Conservation (phyloP, 495 filamentous ascomycete genomes). For the Hypoxylon rickii region DNA sequence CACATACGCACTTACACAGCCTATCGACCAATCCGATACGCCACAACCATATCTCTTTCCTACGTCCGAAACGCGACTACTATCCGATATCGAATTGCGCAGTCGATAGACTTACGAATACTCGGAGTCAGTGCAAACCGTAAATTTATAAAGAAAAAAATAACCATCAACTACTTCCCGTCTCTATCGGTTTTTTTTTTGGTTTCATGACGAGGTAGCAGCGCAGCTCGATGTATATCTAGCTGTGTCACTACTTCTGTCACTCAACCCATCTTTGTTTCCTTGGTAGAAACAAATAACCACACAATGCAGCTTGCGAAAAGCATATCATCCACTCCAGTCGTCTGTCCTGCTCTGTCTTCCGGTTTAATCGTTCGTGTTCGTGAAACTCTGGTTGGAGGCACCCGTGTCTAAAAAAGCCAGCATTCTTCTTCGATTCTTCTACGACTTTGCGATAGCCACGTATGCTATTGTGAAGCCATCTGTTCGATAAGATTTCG, state of each 20-base stretch:
- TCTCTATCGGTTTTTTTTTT: conserved; percentile 18
- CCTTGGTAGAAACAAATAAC: conserved; percentile 42
- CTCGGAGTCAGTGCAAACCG: conserved; percentile 16
- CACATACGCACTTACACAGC: background rate
- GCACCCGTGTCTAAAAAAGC: conserved; percentile 50
- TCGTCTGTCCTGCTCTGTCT: conserved; percentile 61
- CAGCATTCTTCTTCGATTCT: conserved; percentile 47
- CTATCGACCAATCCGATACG: conserved; percentile 24
- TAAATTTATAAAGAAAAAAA: too few relatives aligned
- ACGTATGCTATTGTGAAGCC: conserved; percentile 41
- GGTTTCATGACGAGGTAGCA: conserved; percentile 41
- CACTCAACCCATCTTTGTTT: conserved; percentile 35
- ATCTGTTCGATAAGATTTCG: conserved; percentile 49
- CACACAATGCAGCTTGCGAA: conserved; percentile 59
- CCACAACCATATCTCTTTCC: background rate
- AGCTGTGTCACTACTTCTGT: conserved; percentile 45
- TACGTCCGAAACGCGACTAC: conserved; percentile 13
- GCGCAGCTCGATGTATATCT: conserved; percentile 41
- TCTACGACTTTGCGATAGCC: conserved; percentile 37
- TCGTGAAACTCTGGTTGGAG: conserved; percentile 53
- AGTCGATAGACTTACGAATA: too few relatives aligned
- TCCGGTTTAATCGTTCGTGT: conserved; percentile 59
- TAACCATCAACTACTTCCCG: background rate
- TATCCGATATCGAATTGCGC: conserved; percentile 19
- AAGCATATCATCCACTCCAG: conserved; percentile 50